Evolutionary conservation across 441 rosid species (phyloP).

Genomic region (Lepidium campestre): DNA sequence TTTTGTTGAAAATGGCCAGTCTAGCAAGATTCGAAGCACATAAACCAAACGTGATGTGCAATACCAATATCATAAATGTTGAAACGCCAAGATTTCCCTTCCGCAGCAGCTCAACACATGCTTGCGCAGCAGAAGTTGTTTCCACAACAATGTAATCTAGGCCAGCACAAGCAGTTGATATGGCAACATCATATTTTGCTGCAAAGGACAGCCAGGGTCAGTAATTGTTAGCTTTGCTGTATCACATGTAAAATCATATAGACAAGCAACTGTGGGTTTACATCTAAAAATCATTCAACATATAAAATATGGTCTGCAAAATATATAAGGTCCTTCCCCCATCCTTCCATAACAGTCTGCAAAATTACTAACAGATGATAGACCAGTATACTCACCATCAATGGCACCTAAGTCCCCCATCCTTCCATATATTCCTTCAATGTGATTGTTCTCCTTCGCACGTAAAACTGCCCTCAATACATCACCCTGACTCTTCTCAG

Average conservation of each 20-base stretch:
- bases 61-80: conserved; percentile 96
- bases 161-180: conserved; percentile 90
- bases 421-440: conserved; percentile 90
- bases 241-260: neutral
- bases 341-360: neutral
- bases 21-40: conserved; percentile 3
- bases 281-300: neutral
- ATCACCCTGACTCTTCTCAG: conserved; percentile 91
- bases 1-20: neutral
- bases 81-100: conserved; percentile 88
- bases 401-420: conserved; percentile 99
- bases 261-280: neutral
- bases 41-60: neutral
- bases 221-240: neutral
- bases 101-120: conserved; percentile 86
- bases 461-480: conserved; percentile 80
- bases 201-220: conserved; percentile 27
- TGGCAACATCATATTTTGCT: conserved; percentile 93
- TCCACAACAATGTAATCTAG: conserved; percentile 95
- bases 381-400: conserved; percentile 55
- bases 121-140: conserved; percentile 88
- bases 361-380: neutral
- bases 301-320: neutral
- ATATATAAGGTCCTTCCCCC: no score
- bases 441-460: conserved; percentile 72